These are phyloP conservation scores for Russula ochroleuca DNA, from an alignment of 768 basidiomycete genomes.

Conservation along the genomic window DNA sequence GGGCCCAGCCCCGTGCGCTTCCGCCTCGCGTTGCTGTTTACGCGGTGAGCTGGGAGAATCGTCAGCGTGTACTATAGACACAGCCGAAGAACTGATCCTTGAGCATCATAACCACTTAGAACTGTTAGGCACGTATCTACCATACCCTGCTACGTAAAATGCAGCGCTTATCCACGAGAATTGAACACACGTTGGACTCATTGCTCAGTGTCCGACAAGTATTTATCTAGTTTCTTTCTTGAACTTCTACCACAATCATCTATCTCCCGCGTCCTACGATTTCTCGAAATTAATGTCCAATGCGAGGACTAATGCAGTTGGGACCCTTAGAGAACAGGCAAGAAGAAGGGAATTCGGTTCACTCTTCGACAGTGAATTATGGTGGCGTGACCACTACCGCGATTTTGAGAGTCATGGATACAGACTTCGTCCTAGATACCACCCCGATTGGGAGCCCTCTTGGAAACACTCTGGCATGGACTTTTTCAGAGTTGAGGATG, in stretches of 20 bases:
- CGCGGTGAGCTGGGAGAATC: not conserved
- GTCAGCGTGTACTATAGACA: not conserved
- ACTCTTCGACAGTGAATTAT: not conserved
- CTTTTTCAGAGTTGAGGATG: conserved; percentile 4
- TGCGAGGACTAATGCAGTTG: not conserved
- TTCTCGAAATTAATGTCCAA: not conserved
- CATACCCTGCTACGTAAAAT: not conserved
- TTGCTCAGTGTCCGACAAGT: not conserved
- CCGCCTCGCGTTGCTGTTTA: not conserved
- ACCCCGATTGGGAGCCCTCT: conserved; percentile 1
- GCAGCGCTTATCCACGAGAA: not conserved
- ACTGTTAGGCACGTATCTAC: not conserved
- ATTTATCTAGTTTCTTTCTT: not conserved
- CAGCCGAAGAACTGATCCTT: not conserved
- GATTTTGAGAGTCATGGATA: not conserved
- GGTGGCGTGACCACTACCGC: conserved; percentile 7
- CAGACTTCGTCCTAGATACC: conserved; percentile 2
- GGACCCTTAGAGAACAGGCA: too few species aligned
- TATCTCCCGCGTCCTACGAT: too few species aligned
- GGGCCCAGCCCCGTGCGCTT: too few species aligned
- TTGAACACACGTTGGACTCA: not conserved
- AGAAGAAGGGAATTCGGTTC: not conserved
- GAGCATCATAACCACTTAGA: not conserved
- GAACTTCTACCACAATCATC: not conserved
- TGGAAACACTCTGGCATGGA: not conserved